Evolutionary conservation across 164 flowering plant species (phyloP), one percentile per base, ranked within the genome.

Genomic region (Tinospora cordifolia): DNA sequence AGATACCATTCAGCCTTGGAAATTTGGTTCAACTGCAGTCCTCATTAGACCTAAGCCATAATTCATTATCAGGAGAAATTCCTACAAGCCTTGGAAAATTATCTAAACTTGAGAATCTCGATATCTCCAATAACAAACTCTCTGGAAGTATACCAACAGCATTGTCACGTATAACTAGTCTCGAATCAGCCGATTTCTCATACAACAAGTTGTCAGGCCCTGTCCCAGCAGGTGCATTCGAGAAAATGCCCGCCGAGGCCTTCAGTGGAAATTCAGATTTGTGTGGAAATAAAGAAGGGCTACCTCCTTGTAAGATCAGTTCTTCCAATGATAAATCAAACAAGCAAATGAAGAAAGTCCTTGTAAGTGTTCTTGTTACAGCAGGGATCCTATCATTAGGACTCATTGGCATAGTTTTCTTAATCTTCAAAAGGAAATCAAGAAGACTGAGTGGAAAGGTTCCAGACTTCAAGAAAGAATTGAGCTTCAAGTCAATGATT

Each of bases 21-120:
- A 83, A 84, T 72, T 75, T 86, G 58, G 17, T 21, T 2, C 8
- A 34, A 0, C 39, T 88, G 75, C 82, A 80, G 76, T 59, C 17
- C 21, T 22, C 66, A 34, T 70, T 89, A 26, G 89, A 90, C 66
- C 82, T 87, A 14, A 86, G 90, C 74, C 68, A 77, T 71, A 90
- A 90, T 73, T 75, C 70, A 3, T 74, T 90, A 14, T 74, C 84
- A 3, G 90, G 92, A 54, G 0, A 59, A 15, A 82, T 90, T 2
- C 91, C 92, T 9, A 36, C 62, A 14, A 69, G 63, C 60, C 65
- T 90, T 2, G 78, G 40, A 1, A 80, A 77, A 75, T 81, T 90
- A 19, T 44, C 39, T 1, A 12, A 46, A 3, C 69, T 87, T 51
- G 82, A 82, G 68, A 69, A 17, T 34, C 79, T 88, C 24, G 80